Conservation (phyloP, 345 rosid species). For the Microcos paniculata region DNA sequence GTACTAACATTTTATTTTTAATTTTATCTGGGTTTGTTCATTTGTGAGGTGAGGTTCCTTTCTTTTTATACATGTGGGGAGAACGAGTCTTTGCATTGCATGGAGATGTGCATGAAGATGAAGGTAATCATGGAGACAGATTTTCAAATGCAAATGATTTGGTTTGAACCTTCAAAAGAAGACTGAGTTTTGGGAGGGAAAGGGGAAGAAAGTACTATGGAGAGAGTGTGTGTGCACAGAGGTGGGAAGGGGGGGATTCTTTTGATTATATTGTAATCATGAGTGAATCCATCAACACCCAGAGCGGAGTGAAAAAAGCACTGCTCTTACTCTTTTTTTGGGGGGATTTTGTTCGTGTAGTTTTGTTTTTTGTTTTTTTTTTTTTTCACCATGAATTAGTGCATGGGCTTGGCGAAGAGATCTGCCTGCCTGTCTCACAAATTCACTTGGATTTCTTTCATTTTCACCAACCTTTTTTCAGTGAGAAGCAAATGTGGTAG, state of each 20-base stretch:
- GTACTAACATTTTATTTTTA: background rate
- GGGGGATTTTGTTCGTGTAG: too few relatives aligned
- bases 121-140: conserved; percentile 42
- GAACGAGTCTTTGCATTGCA: conserved; percentile 27
- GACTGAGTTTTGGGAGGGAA: conserved; percentile 27
- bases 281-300: conserved; percentile 33
- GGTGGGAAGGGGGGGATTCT: conserved; percentile 20
- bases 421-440: background rate
- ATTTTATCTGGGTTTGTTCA: background rate
- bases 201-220: conserved; percentile 3
- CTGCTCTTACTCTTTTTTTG: background rate
- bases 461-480: conserved; percentile 25
- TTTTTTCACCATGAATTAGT: conserved; percentile 6
- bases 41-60: background rate
- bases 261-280: conserved; percentile 48
- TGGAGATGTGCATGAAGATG: conserved; percentile 46
- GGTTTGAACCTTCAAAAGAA: conserved; percentile 27
- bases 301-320: background rate
- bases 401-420: conserved; percentile 4
- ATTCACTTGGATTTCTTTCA: conserved; percentile 15
- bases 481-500: conserved; percentile 22
- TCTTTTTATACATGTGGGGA: background rate
- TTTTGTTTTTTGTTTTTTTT: background rate
- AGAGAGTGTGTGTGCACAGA: conserved; percentile 24
- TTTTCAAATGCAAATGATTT: conserved; percentile 55